phyloP scores from a whole-genome alignment of 23 red algal species.

The Gracilaria vermiculophylla region DNA sequence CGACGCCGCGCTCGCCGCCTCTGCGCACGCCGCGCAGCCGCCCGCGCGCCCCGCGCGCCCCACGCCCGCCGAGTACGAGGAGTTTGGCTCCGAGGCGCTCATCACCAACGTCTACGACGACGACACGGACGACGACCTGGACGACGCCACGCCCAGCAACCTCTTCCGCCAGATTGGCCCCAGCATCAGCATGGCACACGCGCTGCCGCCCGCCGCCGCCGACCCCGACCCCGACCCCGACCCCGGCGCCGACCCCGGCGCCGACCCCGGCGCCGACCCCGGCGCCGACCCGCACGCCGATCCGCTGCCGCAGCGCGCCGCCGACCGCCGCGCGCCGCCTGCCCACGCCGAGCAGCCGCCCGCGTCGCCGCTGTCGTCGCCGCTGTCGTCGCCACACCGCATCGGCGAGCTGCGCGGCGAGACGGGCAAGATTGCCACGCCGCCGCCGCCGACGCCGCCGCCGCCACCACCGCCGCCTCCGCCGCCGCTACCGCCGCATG shows the following conservation, averaged over 20 bases:
- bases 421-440: conserved; percentile 8
- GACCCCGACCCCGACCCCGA: not conserved
- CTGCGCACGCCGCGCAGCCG: not conserved
- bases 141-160: conserved; percentile 1
- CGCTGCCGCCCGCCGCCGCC: not conserved
- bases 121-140: conserved; percentile 19
- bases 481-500: not conserved
- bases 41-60: not conserved
- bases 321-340: not conserved
- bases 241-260: not conserved
- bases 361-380: not conserved
- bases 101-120: conserved; percentile 31
- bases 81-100: conserved; percentile 33
- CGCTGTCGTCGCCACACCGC: not conserved
- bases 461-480: not conserved
- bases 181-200: conserved; percentile 32
- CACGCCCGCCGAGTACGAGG: conserved; percentile 26
- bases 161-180: conserved; percentile 59
- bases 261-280: not conserved
- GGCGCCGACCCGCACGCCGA: not conserved
- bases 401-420: conserved; percentile 3
- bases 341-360: not conserved
- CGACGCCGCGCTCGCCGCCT: too few relatives aligned
- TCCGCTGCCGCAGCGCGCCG: not conserved
- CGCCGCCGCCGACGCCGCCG: not conserved